phyloP scores from a whole-genome alignment of 225 moss, liverwort and hornwort species.

The Asterella californica region DNA sequence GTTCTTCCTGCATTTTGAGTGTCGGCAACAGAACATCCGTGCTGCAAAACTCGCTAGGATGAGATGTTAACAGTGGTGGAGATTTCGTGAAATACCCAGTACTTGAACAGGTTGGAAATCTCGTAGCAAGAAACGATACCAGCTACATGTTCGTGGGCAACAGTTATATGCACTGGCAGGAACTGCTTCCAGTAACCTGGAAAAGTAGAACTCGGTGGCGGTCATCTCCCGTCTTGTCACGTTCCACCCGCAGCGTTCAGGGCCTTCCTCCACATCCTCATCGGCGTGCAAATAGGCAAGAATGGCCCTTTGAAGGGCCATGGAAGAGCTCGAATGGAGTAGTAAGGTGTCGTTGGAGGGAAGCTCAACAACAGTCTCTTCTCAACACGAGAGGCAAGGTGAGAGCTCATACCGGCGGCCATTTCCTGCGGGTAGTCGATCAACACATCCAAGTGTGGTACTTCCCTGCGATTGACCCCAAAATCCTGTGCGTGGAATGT shows the following conservation, averaged over 20 bases:
- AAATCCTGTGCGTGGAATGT: constrained; percentile 75
- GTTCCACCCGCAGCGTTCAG: constrained; percentile 75
- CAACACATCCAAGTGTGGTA: constrained; percentile 89
- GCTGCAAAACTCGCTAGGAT: no score
- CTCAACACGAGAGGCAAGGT: constrained; percentile 83
- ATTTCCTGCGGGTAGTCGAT: constrained; percentile 96
- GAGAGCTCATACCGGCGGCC: constrained; percentile 79
- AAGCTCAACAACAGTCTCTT: constrained; percentile 82
- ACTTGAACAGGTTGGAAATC: no score
- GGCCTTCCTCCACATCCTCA: constrained; percentile 75
- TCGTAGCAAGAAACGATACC: not conserved
- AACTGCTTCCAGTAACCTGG: constrained; percentile 81
- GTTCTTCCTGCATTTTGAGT: no score
- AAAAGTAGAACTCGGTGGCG: constrained; percentile 89
- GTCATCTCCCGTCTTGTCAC: constrained; percentile 83
- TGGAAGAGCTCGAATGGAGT: constrained; percentile 82
- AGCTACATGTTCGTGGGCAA: not conserved
- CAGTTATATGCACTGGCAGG: constrained; percentile 33
- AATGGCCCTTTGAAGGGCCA: constrained; percentile 91
- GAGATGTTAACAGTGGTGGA: no score
- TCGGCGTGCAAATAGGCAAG: constrained; percentile 93
- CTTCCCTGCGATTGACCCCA: constrained; percentile 83
- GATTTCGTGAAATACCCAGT: no score
- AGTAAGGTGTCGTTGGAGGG: constrained; percentile 84
- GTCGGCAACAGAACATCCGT: no score